Evolutionary conservation across 2,329 filamentous ascomycete genomes (phyloP), one percentile per base, ranked within the genome.

Genomic region (Nothophaeocryptopus gaeumannii): DNA sequence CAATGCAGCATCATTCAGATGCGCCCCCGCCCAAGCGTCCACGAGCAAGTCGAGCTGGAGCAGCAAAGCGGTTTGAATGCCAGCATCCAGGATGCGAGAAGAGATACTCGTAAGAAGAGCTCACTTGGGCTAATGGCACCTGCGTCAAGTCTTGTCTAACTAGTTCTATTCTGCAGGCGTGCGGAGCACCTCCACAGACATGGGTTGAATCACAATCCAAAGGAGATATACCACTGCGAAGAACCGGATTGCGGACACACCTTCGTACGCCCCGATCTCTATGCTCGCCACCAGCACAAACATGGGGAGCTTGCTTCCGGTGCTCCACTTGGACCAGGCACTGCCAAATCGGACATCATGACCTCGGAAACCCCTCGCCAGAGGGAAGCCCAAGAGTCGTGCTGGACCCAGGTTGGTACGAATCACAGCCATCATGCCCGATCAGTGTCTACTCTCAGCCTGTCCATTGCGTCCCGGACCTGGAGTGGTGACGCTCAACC

Each of bases 131-230:
- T 39, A 29, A 41, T 34, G 7, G 35, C n/a, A 34, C 20, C 9
- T 26, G 15, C 10, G 11, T 26, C 15, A 13, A 13, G 9, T 16
- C n/a, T n/a, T n/a, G n/a, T n/a, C n/a, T n/a, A n/a, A 39, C 31
- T 40, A 32, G 40, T 33, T 36, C 20, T 38, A 12, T 42, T 15
- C 16, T 16, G 33, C 36, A 55, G 53, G 15, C 82, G 91, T 67
- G 91, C 90, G 5, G 91, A 96, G 71, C 91, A 96, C 74, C 75
- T 96, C 74, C 95, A 96, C 72, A 84, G 91, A 34, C 91, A 96
- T 70, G 89, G 96, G 72, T 74, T 96, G 58, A 96, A 96, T 67
- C 92, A 96, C 72, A 86, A 88, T 50, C 91, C 91, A 11, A 96
- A 95, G 70, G 86, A 93, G 65, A 92, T 95, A 43, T 96, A 92